These are phyloP conservation scores for Cylindrotheca fusiformis DNA, from an alignment of 108 stramenopile genomes.

Conservation along the genomic window DNA sequence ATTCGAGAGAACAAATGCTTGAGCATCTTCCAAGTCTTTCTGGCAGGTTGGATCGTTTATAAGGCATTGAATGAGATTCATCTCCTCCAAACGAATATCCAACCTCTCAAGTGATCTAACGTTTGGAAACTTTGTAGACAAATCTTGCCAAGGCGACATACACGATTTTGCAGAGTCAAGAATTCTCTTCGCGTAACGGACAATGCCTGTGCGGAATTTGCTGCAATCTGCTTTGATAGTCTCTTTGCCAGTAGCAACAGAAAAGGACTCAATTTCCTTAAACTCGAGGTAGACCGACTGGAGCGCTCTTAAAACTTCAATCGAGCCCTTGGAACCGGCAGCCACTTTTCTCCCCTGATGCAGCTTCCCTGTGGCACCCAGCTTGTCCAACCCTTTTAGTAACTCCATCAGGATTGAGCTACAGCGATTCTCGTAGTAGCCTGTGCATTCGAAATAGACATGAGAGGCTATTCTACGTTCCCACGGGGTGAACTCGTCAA, in stretches of 20 bases:
- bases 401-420: background rate
- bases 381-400: background rate
- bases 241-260: background rate
- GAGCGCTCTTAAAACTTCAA: background rate
- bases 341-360: background rate
- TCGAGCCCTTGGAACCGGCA: too few relatives aligned
- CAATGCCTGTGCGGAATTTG: background rate
- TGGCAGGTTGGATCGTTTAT: background rate
- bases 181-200: background rate
- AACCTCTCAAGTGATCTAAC: background rate
- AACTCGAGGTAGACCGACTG: background rate
- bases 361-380: background rate
- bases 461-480: too few relatives aligned
- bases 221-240: background rate
- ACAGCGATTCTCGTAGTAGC: background rate
- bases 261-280: background rate
- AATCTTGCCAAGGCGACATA: too few relatives aligned
- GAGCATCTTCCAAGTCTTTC: background rate
- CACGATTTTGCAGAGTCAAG: background rate
- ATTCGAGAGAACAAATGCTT: background rate
- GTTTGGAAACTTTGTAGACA: background rate
- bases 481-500: constrained; percentile 20
- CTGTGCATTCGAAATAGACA: background rate
- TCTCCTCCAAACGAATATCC: background rate
- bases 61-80: background rate